Percentiles rank a stretch among this genome's conserved stretches.
Conservation (phyloP, 768 basidiomycete genomes). For the Tylopilus subfusipes region DNA sequence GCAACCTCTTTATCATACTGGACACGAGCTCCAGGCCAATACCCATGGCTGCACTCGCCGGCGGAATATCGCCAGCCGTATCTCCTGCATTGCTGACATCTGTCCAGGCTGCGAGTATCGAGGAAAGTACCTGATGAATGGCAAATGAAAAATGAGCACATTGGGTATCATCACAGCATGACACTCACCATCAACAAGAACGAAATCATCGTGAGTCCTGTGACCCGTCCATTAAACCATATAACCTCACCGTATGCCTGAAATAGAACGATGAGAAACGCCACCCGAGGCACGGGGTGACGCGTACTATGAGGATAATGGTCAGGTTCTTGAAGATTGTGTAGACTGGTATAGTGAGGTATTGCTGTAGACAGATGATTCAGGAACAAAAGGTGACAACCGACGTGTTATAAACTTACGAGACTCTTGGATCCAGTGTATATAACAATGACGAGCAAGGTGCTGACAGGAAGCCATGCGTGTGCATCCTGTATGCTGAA, state of each 20-base stretch:
- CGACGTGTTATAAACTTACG: slow-evolving; percentile 47
- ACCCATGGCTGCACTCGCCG: slow-evolving; percentile 27
- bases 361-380: slow-evolving; percentile 62
- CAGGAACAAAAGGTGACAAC: neutral
- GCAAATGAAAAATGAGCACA: neutral
- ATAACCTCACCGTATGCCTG: slow-evolving; percentile 97
- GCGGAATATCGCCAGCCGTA: slow-evolving; percentile 24
- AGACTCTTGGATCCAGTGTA: slow-evolving; percentile 98
- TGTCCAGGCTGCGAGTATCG: slow-evolving; percentile 94
- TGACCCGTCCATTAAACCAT: slow-evolving; percentile 92
- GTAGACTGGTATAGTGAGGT: slow-evolving; percentile 93
- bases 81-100: slow-evolving; percentile 54
- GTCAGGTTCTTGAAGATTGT: slow-evolving; percentile 99
- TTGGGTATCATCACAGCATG: neutral
- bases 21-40: slow-evolving; percentile 37
- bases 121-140: slow-evolving; percentile 72
- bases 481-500: slow-evolving; percentile 84
- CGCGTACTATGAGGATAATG: slow-evolving; percentile 92
- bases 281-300: neutral
- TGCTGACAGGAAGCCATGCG: slow-evolving; percentile 93
- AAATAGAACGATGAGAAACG: neutral
- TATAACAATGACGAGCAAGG: slow-evolving; percentile 88
- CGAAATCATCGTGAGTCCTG: slow-evolving; percentile 80
- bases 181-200: slow-evolving; percentile 84
- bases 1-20: slow-evolving; percentile 48